These are phyloP conservation scores for Botrytis cinerea DNA, from an alignment of 2,329 filamentous ascomycete genomes.

Conservation along the genomic window DNA sequence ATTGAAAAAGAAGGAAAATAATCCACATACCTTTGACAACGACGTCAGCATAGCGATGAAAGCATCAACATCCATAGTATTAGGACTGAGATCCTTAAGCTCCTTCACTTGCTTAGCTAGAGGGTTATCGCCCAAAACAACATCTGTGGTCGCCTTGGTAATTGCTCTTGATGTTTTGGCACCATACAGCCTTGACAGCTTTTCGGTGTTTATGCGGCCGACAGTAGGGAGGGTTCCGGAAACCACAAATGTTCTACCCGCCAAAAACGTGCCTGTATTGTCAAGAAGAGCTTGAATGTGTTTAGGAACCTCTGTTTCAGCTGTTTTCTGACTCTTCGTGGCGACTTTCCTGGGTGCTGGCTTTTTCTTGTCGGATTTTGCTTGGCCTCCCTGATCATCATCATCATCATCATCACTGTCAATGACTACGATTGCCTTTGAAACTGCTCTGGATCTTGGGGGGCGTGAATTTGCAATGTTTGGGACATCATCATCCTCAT, in stretches of 20 bases:
- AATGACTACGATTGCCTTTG: not conserved
- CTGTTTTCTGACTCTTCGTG: conserved; percentile 29
- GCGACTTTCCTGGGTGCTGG: conserved; percentile 32
- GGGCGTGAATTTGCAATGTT: not conserved
- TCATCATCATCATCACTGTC: not conserved
- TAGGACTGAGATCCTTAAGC: conserved; percentile 28
- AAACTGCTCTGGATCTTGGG: not conserved
- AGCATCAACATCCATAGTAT: conserved; percentile 30
- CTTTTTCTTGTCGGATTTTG: conserved; percentile 31
- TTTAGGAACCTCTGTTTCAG: conserved; percentile 27
- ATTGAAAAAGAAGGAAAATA: not conserved
- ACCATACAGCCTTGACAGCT: conserved; percentile 31
- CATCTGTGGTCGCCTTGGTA: conserved; percentile 33
- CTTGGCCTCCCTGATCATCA: not conserved
- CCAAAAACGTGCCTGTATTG: conserved; percentile 25
- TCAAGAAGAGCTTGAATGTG: conserved; percentile 30
- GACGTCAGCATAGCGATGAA: conserved; percentile 31
- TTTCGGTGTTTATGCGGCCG: conserved; percentile 32
- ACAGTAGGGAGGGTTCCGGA: conserved; percentile 34
- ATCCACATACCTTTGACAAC: not conserved
- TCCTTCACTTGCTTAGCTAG: conserved; percentile 36
- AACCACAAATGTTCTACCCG: conserved; percentile 28
- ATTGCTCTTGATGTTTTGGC: conserved; percentile 32
- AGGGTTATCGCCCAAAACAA: conserved; percentile 35
- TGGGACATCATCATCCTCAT: not conserved